These are phyloP conservation scores for Fusarium zealandicum DNA, from an alignment of 2,329 filamentous ascomycete genomes.

Conservation along the genomic window DNA sequence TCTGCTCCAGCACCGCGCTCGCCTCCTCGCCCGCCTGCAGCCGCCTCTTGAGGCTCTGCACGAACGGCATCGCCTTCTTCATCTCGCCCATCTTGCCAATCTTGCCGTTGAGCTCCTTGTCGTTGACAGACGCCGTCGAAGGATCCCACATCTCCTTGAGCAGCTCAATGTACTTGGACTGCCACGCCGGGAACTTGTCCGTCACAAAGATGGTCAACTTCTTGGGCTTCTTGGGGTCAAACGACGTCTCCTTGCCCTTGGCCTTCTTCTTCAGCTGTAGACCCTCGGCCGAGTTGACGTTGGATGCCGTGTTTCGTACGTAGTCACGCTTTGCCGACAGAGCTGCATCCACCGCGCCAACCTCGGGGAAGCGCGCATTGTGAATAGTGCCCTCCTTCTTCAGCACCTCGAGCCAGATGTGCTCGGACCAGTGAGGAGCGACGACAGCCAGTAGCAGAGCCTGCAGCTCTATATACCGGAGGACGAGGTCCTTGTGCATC, in stretches of 20 bases:
- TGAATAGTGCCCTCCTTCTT: conserved; percentile 80
- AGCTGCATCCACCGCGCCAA: conserved; percentile 68
- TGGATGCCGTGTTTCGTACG: conserved; percentile 76
- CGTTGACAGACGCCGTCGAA: conserved; percentile 68
- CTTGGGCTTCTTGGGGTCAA: conserved; percentile 92
- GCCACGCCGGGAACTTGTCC: conserved; percentile 85
- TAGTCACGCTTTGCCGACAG: conserved; percentile 85
- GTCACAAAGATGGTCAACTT: conserved; percentile 87
- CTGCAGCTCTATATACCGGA: conserved; percentile 86
- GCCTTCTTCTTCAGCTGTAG: conserved; percentile 85
- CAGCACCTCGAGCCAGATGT: conserved; percentile 92
- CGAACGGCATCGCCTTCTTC: conserved; percentile 98
- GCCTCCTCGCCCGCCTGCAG: conserved; percentile 74
- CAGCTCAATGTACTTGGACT: conserved; percentile 86
- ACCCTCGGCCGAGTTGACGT: conserved; percentile 82
- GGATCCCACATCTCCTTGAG: conserved; percentile 75
- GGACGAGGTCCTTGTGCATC: conserved; percentile 84
- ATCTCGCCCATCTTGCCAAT: conserved; percentile 86
- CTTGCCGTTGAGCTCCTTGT: conserved; percentile 80
- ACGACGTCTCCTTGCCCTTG: conserved; percentile 86
- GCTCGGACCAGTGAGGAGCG: conserved; percentile 92
- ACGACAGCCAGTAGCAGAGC: conserved; percentile 82
- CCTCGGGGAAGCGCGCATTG: conserved; percentile 65
- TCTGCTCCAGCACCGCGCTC: conserved; percentile 77
- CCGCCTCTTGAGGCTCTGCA: conserved; percentile 85